Percentiles rank a stretch among this genome's conserved stretches.
Evolutionary conservation across 495 filamentous ascomycete genomes (phyloP).

Genomic region (Xylaria venustula): DNA sequence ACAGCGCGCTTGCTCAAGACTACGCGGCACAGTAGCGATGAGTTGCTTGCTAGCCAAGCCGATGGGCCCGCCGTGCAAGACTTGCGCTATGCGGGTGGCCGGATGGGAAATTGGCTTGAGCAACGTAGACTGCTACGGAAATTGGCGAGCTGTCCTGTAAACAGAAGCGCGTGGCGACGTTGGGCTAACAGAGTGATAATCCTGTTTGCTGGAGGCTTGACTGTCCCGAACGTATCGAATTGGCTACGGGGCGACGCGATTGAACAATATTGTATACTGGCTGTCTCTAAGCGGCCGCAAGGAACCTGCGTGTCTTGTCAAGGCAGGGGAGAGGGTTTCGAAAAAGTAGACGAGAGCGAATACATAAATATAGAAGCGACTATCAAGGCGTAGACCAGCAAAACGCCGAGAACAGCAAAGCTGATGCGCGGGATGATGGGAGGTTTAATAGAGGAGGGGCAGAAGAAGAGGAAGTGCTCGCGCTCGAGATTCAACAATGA

Average conservation of each 20-base stretch:
- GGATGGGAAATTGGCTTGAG: not conserved
- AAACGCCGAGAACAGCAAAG: not conserved
- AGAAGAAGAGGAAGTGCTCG: conserved; percentile 29
- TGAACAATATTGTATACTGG: not conserved
- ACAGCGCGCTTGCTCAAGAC: not conserved
- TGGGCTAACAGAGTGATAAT: not conserved
- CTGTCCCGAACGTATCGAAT: conserved; percentile 7
- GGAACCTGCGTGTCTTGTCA: not conserved
- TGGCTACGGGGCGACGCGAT: not conserved
- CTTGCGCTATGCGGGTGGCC: not conserved
- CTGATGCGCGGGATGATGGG: conserved; percentile 1
- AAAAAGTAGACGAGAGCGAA: not conserved
- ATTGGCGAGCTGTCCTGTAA: not conserved
- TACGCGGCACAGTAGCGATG: not conserved
- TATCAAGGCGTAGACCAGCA: conserved; percentile 12
- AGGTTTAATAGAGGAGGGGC: conserved; percentile 23
- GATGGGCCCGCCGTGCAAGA: not conserved
- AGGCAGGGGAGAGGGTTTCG: not conserved
- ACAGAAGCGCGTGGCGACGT: conserved; percentile 3
- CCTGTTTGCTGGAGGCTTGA: not conserved
- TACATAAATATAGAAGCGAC: not conserved
- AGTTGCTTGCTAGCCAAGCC: not conserved
- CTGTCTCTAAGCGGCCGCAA: not conserved
- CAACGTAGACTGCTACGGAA: not conserved
- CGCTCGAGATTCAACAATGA: conserved; percentile 22